Percentiles rank a stretch among this genome's conserved stretches.
Conservation (phyloP, 2,329 filamentous ascomycete species). For the Helotiales sp. region DNA sequence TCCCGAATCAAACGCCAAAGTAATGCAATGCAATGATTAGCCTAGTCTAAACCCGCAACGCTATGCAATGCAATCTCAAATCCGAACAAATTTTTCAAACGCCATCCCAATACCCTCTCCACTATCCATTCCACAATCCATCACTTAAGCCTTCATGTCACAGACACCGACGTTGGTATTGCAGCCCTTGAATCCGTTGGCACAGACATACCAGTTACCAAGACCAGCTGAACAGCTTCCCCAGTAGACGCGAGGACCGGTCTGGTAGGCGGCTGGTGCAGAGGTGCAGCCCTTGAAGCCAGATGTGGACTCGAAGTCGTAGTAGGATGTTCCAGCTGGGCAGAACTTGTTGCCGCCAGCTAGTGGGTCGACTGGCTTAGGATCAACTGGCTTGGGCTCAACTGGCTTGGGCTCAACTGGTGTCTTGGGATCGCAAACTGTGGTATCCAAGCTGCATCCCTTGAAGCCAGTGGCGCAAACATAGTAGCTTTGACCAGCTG, state of each 20-base stretch:
- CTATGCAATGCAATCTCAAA: constrained; percentile 2
- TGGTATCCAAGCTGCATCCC: background rate
- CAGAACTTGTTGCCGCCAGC: background rate
- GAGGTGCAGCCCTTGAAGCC: constrained; percentile 4
- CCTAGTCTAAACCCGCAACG: background rate
- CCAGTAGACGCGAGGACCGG: background rate
- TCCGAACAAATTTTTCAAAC: background rate
- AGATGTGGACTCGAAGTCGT: background rate
- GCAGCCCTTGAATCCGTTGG: constrained; percentile 9
- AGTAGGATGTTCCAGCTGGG: background rate
- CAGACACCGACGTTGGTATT: background rate
- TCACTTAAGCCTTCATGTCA: constrained; percentile 1
- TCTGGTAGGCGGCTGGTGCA: background rate
- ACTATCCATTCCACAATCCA: background rate
- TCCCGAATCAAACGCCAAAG: background rate
- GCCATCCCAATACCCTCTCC: background rate
- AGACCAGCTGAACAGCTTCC: background rate
- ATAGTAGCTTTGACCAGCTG: background rate
- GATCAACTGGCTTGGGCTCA: background rate
- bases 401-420: background rate
- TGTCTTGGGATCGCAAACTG: constrained; percentile 2
- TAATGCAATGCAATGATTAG: background rate
- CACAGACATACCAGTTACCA: constrained; percentile 6
- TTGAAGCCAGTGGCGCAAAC: background rate
- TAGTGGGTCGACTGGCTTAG: background rate